Base-by-base conservation (phyloP, 805 yeast species). In the Suhomyces pyralidae region DNA sequence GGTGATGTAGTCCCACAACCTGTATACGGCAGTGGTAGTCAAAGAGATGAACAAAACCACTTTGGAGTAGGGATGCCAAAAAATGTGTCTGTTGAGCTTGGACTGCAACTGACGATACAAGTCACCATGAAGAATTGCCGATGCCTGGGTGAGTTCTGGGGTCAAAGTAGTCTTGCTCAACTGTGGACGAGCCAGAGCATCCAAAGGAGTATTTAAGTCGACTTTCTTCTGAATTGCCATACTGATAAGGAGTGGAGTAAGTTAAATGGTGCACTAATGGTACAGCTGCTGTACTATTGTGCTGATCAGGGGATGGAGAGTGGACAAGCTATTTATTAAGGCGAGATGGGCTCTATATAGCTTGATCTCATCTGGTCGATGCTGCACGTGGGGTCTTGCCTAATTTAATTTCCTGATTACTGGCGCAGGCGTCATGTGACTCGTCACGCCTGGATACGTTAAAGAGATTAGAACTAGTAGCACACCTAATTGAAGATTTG, bases 91-190 rank as follows among this genome's bases (percentile, higher is more conserved):
- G 62, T 79, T 81, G 50, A 82, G 72, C 24, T 66, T 54, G 1
- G 83, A 68, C 61, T 81, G 85, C 40, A 72, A 63, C 56, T 71
- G 76, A 22, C 79, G 63, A 51, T 81, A 70, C 57, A 77, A 82
- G 64, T 88, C 94, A 52, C 88, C 82, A 28, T 85, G 82, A 54
- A 87, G 67, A 52, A 81, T 83, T 51, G 85, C 62, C 1, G 85
- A 81, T 9, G 88, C 88, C 44, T 81, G 80, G 1, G 86, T 74
- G 40, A 76, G 73, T 28, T 79, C 81, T 1, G 92, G 92, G 6
- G 71, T 73, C 48, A 88, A 71, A 2, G 68, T 65, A 0, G 80
- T 61, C 36, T 82, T 71, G 45, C 67, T 70, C 38, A 88, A 80
- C 1, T 80, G 80, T 9, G 90, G 74, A 14, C 82, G 79, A 0